Evolutionary conservation across 805 yeast genomes (phyloP).

Genomic region (Candida adriatica): DNA sequence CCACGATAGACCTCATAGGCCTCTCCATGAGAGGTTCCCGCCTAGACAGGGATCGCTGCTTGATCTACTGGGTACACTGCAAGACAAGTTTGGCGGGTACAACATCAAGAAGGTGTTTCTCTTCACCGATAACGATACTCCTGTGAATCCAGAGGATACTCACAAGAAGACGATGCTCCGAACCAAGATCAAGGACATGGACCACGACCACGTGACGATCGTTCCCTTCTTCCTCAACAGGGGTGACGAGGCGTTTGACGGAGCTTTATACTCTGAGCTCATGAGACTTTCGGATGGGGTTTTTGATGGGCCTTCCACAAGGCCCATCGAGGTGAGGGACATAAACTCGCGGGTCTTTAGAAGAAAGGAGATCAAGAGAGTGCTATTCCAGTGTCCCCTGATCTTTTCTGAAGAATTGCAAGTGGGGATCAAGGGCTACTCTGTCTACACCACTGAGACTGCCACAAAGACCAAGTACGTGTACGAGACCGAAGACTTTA

Average conservation of each 20-base stretch:
- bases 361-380: slow-evolving; percentile 55
- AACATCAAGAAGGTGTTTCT: slow-evolving; percentile 56
- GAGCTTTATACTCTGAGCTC: slow-evolving; percentile 46
- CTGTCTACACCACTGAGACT: slow-evolving; percentile 51
- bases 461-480: slow-evolving; percentile 43
- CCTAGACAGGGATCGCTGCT: slow-evolving; percentile 28
- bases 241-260: slow-evolving; percentile 32
- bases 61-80: slow-evolving; percentile 41
- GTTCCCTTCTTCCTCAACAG: slow-evolving; percentile 57
- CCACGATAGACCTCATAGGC: slow-evolving; percentile 16
- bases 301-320: slow-evolving; percentile 33
- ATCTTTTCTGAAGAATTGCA: slow-evolving; percentile 47
- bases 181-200: slow-evolving; percentile 53
- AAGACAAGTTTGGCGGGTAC: slow-evolving; percentile 50
- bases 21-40: slow-evolving; percentile 26
- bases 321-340: slow-evolving; percentile 34
- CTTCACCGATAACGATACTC: slow-evolving; percentile 71
- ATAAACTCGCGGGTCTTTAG: slow-evolving; percentile 45
- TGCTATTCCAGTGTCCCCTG: slow-evolving; percentile 56
- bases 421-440: slow-evolving; percentile 67
- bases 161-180: slow-evolving; percentile 42
- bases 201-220: slow-evolving; percentile 45
- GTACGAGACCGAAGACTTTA: slow-evolving; percentile 44
- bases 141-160: slow-evolving; percentile 37
- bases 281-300: slow-evolving; percentile 26